Percentiles rank a stretch among this genome's conserved stretches.
phyloP scores from a whole-genome alignment of 176 grass and related monocot species.

The Panicum miliaceum region DNA sequence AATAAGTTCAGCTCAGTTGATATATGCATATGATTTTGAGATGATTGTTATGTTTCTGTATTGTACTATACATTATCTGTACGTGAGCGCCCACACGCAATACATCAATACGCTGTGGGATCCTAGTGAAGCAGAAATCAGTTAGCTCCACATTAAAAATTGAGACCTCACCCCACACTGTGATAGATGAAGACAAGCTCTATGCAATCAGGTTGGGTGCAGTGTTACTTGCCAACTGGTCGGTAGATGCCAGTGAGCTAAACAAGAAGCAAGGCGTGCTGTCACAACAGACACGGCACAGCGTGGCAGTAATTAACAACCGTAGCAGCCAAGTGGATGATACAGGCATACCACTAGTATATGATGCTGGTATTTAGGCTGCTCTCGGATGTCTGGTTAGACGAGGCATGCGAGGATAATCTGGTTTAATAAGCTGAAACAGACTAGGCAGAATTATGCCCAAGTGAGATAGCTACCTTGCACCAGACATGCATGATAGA shows the following conservation, averaged over 20 bases:
- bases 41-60: slow-evolving; percentile 29
- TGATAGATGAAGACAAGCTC: slow-evolving; percentile 32
- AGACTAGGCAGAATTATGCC: slow-evolving; percentile 21
- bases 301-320: slow-evolving; percentile 47
- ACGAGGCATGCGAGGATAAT: slow-evolving; percentile 23
- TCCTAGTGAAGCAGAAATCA: slow-evolving; percentile 26
- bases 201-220: slow-evolving; percentile 35
- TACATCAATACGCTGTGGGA: not conserved
- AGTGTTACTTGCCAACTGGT: slow-evolving; percentile 47
- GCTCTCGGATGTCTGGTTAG: slow-evolving; percentile 25
- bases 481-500: slow-evolving; percentile 43
- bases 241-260: slow-evolving; percentile 39
- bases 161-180: slow-evolving; percentile 35
- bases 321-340: slow-evolving; percentile 30
- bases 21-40: slow-evolving; percentile 8
- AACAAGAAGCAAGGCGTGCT: slow-evolving; percentile 31
- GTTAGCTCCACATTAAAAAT: slow-evolving; percentile 36
- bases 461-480: slow-evolving; percentile 32
- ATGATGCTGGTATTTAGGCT: not conserved
- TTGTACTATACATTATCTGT: slow-evolving; percentile 26
- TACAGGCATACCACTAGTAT: slow-evolving; percentile 10
- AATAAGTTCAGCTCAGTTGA: not conserved
- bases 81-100: slow-evolving; percentile 20
- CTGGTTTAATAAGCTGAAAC: slow-evolving; percentile 19
- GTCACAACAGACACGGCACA: slow-evolving; percentile 45